Base-by-base conservation (phyloP, 805 yeast species). In the Candida michaelii region DNA sequence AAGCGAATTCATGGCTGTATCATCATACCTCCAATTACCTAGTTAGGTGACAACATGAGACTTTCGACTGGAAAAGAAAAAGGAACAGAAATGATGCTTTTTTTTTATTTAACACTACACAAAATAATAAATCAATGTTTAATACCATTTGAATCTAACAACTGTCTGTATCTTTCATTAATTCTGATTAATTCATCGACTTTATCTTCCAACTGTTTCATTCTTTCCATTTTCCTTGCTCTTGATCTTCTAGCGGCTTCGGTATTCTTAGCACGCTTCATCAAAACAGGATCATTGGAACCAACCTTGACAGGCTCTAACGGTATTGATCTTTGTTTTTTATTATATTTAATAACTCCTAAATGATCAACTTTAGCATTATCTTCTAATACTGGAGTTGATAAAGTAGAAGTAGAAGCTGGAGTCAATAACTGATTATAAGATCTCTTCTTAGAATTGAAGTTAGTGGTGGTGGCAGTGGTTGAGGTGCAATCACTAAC, bases 241-340 rank as follows among this genome's bases (percentile, higher is more conserved):
- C 97, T 76, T 19, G 96, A 89, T 59, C 97, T 80, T 65, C 97
- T 82, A 6, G 97, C 97, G 52, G 98, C 97, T 61, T 89, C 96
- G n/a, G 91, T 91, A 76, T 93, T 91, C 66, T 91, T 83, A 7
- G 98, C 98, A 62, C 98, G 83, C 71, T 91, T 91, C 55, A 85
- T 63, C 35, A 88, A 79, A 44, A 76, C 77, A n/a, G 83, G 79
- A 62, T 89, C 96, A 37, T 61, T 66, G 34, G 75, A 77, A 24
- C 78, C 73, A 34, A 71, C 48, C 36, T 77, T 76, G 43, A 89
- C 74, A 8, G 95, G 95, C 52, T 74, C 70, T 63, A 89, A 73
- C 7, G 95, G 95, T 45, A 71, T 66, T 21, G 77, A 49, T 55
- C 96, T 80, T 52, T 79, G 85, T 72, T 89, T 89, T 62, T 89